A percentile compares a stretch with the other conserved stretches of the same genome.
Evolutionary conservation across 2,329 filamentous ascomycete genomes (phyloP).

Genomic region (Clonostachys rosea): DNA sequence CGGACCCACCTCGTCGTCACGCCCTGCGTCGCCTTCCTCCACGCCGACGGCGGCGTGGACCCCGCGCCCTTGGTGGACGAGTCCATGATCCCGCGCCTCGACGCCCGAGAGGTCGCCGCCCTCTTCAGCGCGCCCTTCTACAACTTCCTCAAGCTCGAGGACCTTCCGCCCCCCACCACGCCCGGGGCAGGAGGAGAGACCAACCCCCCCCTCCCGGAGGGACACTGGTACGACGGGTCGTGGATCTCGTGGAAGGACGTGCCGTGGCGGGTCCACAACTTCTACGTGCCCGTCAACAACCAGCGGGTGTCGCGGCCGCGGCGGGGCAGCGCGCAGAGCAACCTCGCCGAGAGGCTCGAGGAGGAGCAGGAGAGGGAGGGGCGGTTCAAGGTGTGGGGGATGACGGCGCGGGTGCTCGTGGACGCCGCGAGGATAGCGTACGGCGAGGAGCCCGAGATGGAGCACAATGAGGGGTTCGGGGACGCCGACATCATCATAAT

Average conservation of each 20-base stretch:
- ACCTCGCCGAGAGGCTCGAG: slow-evolving; percentile 35
- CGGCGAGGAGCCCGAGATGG: slow-evolving; percentile 77
- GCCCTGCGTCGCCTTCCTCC: slow-evolving; percentile 74
- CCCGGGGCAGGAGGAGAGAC: slow-evolving; percentile 11
- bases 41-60: slow-evolving; percentile 30
- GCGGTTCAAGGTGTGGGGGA: slow-evolving; percentile 85
- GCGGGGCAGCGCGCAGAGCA: slow-evolving; percentile 30
- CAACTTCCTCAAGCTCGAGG: slow-evolving; percentile 66
- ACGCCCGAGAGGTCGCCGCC: slow-evolving; percentile 87
- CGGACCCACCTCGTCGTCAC: slow-evolving; percentile 70
- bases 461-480: slow-evolving; percentile 53
- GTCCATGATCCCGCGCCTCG: slow-evolving; percentile 71
- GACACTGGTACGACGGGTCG: slow-evolving; percentile 77
- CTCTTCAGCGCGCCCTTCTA: slow-evolving; percentile 89
- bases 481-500: slow-evolving; percentile 46
- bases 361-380: slow-evolving; percentile 39
- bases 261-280: slow-evolving; percentile 86
- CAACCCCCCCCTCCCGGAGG: slow-evolving; percentile 32
- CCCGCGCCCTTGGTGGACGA: slow-evolving; percentile 52
- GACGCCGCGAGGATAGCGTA: slow-evolving; percentile 86
- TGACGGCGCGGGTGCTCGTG: slow-evolving; percentile 88
- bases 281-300: slow-evolving; percentile 76
- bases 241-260: slow-evolving; percentile 78
- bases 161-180: slow-evolving; percentile 38
- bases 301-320: slow-evolving; percentile 58